A percentile compares a stretch with the other conserved stretches of the same genome.
Conservation (phyloP, 495 filamentous ascomycete species). For the Penicillium pulvis region DNA sequence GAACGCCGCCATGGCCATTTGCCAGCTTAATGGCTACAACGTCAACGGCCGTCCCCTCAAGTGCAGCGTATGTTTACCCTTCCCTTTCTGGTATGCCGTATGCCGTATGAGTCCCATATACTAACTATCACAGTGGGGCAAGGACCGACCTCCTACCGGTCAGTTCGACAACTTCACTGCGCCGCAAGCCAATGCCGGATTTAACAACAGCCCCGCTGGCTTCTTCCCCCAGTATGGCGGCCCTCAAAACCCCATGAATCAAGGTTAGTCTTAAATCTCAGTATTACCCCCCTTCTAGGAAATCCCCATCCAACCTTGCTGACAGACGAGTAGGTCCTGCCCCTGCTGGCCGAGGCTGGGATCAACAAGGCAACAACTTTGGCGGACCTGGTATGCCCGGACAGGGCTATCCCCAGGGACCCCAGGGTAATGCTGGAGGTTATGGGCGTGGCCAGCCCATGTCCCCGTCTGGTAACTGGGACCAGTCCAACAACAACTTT, state of each 20-base stretch:
- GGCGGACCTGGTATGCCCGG: conserved; percentile 58
- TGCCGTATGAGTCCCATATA: conserved; percentile 4
- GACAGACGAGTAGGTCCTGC: conserved; percentile 47
- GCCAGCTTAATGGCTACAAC: conserved; percentile 93
- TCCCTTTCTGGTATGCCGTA: neutral
- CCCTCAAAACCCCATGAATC: conserved; percentile 68
- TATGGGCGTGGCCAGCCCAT: conserved; percentile 81
- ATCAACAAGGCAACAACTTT: conserved; percentile 62
- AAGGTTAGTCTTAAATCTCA: conserved; percentile 45
- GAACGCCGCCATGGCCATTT: conserved; percentile 98
- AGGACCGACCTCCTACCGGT: conserved; percentile 90
- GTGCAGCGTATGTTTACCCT: conserved; percentile 77
- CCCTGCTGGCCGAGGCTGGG: conserved; percentile 63
- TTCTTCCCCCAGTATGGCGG: conserved; percentile 91
- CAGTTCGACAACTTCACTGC: conserved; percentile 83
- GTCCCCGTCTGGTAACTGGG: conserved; percentile 71
- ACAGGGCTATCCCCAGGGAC: conserved; percentile 61
- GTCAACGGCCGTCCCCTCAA: conserved; percentile 97
- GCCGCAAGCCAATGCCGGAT: conserved; percentile 58
- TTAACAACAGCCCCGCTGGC: conserved; percentile 72
- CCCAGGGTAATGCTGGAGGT: conserved; percentile 70
- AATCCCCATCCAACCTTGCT: conserved; percentile 7
- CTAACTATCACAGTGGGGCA: conserved; percentile 79
- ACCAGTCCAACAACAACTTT: conserved; percentile 58
- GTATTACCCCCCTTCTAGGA: conserved; percentile 16